Evolutionary conservation across 371 early-diverging fungal genomes (phyloP).

Genomic region (Lichtheimia ramosa): DNA sequence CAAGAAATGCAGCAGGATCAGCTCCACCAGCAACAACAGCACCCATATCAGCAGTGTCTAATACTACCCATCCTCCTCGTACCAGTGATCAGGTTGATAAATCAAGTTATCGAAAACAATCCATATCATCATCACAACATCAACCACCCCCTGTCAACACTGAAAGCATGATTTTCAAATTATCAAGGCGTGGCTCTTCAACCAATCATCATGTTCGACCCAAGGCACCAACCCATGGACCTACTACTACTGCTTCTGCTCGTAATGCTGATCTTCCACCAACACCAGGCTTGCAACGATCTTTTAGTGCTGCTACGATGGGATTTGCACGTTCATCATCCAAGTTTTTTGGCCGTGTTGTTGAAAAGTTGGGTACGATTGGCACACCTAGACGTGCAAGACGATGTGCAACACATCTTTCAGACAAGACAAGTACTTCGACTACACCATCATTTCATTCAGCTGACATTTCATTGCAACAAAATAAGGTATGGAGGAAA

Average conservation of each 20-base stretch:
- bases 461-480: background rate
- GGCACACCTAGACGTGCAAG: conserved; percentile 7
- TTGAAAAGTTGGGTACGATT: conserved; percentile 11
- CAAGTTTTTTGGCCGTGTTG: conserved; percentile 15
- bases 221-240: background rate
- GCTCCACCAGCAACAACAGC: background rate
- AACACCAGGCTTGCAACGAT: conserved; percentile 9
- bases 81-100: background rate
- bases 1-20: conserved; percentile 4
- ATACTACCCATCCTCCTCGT: background rate
- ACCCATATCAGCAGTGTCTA: background rate
- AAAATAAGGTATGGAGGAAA: background rate
- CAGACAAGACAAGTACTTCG: background rate
- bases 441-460: background rate
- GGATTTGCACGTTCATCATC: conserved; percentile 13
- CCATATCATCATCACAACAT: background rate
- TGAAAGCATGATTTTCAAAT: conserved; percentile 14
- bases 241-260: conserved; percentile 1
- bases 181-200: conserved; percentile 8
- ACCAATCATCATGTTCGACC: background rate
- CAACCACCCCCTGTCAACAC: background rate
- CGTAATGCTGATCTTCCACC: background rate
- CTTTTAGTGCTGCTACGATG: conserved; percentile 14
- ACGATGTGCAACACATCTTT: conserved; percentile 3
- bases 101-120: too few relatives aligned